A percentile compares a stretch with the other conserved stretches of the same genome.
These are phyloP conservation scores for Scolecobasidium constrictum DNA, from an alignment of 2,329 filamentous ascomycete genomes.

Conservation along the genomic window DNA sequence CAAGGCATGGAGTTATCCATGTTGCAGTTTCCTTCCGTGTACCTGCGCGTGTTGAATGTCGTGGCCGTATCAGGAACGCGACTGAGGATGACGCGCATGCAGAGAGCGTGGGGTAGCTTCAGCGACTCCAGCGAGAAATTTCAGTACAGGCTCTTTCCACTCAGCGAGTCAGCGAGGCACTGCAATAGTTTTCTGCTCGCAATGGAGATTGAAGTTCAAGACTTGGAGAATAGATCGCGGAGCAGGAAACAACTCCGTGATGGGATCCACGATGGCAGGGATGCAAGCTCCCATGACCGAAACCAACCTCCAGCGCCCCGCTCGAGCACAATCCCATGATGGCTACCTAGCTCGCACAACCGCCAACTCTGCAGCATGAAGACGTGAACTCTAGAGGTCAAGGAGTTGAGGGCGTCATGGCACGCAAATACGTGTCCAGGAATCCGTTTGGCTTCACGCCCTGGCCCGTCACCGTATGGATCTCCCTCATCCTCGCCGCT, in stretches of 20 bases:
- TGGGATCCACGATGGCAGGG: too few relatives aligned
- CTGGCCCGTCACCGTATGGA: constrained; percentile 71
- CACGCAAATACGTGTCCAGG: constrained; percentile 9
- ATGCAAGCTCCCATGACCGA: not conserved
- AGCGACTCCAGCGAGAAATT: not conserved
- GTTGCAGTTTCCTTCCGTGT: not conserved
- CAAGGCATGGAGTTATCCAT: not conserved
- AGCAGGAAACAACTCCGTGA: too few relatives aligned
- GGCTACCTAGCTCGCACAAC: not conserved
- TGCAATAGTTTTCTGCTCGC: too few relatives aligned
- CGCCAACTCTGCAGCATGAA: not conserved
- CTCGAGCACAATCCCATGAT: not conserved
- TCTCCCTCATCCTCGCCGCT: constrained; percentile 64
- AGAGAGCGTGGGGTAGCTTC: not conserved
- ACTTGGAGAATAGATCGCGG: too few relatives aligned
- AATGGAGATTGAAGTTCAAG: too few relatives aligned
- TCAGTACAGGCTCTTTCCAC: too few relatives aligned
- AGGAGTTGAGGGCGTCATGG: not conserved
- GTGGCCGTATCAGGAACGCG: not conserved
- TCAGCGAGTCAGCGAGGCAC: too few relatives aligned
- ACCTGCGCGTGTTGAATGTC: not conserved
- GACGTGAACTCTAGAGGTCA: not conserved
- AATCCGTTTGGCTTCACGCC: constrained; percentile 63
- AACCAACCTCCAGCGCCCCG: not conserved
- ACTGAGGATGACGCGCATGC: not conserved